Conservation (phyloP, 805 yeast genomes). For the Yamadazyma olivae region DNA sequence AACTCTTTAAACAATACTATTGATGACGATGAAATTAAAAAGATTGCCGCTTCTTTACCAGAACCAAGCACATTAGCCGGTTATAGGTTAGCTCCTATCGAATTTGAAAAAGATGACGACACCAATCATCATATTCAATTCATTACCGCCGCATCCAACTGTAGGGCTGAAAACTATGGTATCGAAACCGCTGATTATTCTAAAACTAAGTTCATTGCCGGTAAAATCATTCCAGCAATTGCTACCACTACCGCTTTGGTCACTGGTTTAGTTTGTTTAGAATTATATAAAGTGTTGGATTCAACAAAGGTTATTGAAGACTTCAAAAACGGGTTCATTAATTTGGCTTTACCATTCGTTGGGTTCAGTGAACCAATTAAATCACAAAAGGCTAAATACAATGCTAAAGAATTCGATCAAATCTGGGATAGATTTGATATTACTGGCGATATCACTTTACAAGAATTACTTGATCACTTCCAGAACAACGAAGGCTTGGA, state of each 20-base stretch:
- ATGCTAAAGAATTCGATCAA: slow-evolving; percentile 72
- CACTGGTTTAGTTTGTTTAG: slow-evolving; percentile 91
- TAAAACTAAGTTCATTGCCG: slow-evolving; percentile 96
- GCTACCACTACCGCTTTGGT: slow-evolving; percentile 99
- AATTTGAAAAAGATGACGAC: slow-evolving; percentile 98
- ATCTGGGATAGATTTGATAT: slow-evolving; percentile 96
- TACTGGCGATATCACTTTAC: slow-evolving; percentile 71
- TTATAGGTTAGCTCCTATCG: slow-evolving; percentile 82
- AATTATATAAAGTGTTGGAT: slow-evolving; percentile 91
- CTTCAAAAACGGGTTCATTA: slow-evolving; percentile 16
- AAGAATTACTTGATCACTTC: slow-evolving; percentile 71
- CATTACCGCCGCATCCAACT: slow-evolving; percentile 91
- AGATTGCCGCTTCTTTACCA: slow-evolving; percentile 77
- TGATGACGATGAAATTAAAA: slow-evolving; percentile 63
- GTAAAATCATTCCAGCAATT: slow-evolving; percentile 97
- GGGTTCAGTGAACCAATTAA: slow-evolving; percentile 96
- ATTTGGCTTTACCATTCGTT: slow-evolving; percentile 74
- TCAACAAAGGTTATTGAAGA: slow-evolving; percentile 56
- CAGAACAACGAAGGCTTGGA: slow-evolving; percentile 80
- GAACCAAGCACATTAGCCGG: slow-evolving; percentile 87
- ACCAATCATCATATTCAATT: slow-evolving; percentile 95
- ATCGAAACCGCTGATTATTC: slow-evolving; percentile 86
- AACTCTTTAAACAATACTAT: slow-evolving; percentile 31
- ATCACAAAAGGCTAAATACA: slow-evolving; percentile 79
- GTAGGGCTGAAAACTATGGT: slow-evolving; percentile 88